These are phyloP conservation scores for Ascochyta rabiei DNA, from an alignment of 2,329 filamentous ascomycete species.

Conservation along the genomic window DNA sequence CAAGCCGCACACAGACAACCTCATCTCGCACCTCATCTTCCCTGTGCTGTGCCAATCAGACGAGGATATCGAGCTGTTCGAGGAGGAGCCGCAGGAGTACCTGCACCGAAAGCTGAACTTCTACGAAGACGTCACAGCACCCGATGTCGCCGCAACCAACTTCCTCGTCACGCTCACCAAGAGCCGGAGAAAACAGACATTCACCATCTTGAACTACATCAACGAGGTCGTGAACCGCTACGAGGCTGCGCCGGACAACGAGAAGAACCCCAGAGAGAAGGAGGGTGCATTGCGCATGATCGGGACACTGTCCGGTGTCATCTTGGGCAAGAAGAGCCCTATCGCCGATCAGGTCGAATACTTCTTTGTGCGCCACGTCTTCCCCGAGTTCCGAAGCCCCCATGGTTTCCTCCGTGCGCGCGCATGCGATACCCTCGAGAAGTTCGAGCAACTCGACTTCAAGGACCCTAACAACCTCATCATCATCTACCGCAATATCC, in stretches of 20 bases:
- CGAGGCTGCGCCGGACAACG: constrained; percentile 79
- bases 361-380: constrained; percentile 97
- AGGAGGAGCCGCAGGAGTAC: constrained; percentile 94
- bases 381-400: constrained; percentile 92
- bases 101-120: constrained; percentile 97
- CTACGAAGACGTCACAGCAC: constrained; percentile 94
- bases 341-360: constrained; percentile 98
- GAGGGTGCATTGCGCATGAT: constrained; percentile 98
- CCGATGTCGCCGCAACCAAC: constrained; percentile 94
- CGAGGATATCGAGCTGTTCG: constrained; percentile 92
- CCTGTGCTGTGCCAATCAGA: constrained; percentile 90
- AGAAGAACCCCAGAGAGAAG: constrained; percentile 94
- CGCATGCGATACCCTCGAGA: constrained; percentile 96
- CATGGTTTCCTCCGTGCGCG: constrained; percentile 92
- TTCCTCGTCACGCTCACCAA: constrained; percentile 96
- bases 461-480: constrained; percentile 95
- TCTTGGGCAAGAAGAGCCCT: constrained; percentile 96
- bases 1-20: constrained; percentile 89
- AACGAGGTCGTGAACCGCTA: constrained; percentile 95
- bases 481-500: constrained; percentile 93
- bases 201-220: constrained; percentile 91
- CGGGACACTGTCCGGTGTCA: constrained; percentile 89
- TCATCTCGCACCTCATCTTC: constrained; percentile 94
- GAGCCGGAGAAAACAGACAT: constrained; percentile 92
- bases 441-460: constrained; percentile 97